Evolutionary conservation across 129 eudicot genomes (phyloP).

Genomic region (Flaveria robusta): DNA sequence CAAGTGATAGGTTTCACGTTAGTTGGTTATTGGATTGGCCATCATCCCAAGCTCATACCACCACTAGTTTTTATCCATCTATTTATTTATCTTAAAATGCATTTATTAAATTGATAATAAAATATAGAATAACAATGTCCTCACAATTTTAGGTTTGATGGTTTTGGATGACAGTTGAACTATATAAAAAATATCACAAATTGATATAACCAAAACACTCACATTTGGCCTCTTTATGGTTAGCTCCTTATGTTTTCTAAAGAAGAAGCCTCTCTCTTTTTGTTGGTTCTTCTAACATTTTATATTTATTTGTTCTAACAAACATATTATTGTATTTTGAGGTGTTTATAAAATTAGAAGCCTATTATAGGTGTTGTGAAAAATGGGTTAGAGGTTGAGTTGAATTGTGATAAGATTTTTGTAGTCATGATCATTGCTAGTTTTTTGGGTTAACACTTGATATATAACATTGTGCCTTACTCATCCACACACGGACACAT

Average conservation of each 20-base stretch:
- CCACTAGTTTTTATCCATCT: background rate
- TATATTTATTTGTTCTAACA: background rate
- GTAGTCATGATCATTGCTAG: background rate
- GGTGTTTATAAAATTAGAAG: no score
- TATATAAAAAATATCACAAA: no score
- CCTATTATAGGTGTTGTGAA: no score
- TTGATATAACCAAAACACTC: no score
- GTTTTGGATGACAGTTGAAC: background rate
- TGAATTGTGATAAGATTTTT: background rate
- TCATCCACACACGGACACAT: no score
- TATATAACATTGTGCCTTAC: no score
- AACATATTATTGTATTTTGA: no score
- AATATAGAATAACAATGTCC: background rate
- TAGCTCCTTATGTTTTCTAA: no score
- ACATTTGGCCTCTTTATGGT: no score
- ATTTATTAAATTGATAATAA: background rate
- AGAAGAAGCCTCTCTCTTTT: background rate
- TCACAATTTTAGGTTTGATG: background rate
- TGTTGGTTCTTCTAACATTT: background rate
- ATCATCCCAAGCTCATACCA: constrained; percentile 8
- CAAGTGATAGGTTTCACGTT: constrained; percentile 31
- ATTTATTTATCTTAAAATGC: background rate
- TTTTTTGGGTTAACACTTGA: background rate
- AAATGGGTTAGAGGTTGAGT: no score
- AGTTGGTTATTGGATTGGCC: constrained; percentile 25